Conservation (phyloP, 768 basidiomycete species). For the Boletus tylopilopsis region DNA sequence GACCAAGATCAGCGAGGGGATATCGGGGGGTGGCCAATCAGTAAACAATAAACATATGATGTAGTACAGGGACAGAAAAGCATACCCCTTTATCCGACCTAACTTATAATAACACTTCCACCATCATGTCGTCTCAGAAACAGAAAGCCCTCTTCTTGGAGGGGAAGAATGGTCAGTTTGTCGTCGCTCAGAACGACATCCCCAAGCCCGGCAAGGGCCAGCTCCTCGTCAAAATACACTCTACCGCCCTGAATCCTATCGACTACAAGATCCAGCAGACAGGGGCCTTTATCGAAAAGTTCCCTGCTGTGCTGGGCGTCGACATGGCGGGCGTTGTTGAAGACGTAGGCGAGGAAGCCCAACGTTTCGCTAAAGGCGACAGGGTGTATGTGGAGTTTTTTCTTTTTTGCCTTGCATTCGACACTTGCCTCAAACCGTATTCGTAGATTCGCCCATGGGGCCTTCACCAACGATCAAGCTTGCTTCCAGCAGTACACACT, state of each 20-base stretch:
- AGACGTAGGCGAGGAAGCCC: conserved; percentile 36
- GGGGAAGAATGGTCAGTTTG: conserved; percentile 28
- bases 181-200: conserved; percentile 22
- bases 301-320: conserved; percentile 33
- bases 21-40: conserved; percentile 28
- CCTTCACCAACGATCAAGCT: conserved; percentile 30
- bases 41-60: conserved; percentile 25
- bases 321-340: conserved; percentile 39
- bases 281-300: conserved; percentile 32
- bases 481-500: conserved; percentile 42
- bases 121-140: conserved; percentile 23
- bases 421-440: background rate
- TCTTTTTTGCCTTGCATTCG: background rate
- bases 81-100: conserved; percentile 1
- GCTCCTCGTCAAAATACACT: conserved; percentile 39
- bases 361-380: conserved; percentile 36
- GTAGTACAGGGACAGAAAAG: conserved; percentile 11
- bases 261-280: conserved; percentile 37
- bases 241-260: conserved; percentile 44
- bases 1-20: conserved; percentile 25
- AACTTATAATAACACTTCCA: conserved; percentile 13
- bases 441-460: conserved; percentile 21
- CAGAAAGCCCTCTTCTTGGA: conserved; percentile 30
- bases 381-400: conserved; percentile 30
- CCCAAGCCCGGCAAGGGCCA: conserved; percentile 37